phyloP scores from a whole-genome alignment of 2,329 filamentous ascomycete genomes.

The Epichloe baconii region DNA sequence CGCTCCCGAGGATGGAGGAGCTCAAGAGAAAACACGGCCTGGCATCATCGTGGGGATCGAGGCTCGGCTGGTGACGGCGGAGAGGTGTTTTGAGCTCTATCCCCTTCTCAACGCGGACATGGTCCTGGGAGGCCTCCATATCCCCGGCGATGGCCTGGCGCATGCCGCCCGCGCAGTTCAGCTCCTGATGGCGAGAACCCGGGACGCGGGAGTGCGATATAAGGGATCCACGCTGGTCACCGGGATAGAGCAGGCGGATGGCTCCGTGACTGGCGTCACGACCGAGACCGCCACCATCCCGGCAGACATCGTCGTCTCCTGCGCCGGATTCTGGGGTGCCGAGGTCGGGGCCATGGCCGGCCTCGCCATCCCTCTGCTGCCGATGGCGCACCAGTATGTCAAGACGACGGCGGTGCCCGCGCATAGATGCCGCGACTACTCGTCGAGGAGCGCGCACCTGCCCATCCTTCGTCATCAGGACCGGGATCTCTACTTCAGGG shows the following conservation, averaged over 20 bases:
- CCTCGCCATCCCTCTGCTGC: constrained; percentile 42
- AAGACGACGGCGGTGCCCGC: constrained; percentile 42
- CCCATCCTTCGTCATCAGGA: constrained; percentile 52
- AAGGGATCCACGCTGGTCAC: constrained; percentile 43
- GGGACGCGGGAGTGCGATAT: constrained; percentile 44
- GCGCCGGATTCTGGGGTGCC: constrained; percentile 54
- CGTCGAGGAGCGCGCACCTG: constrained; percentile 34
- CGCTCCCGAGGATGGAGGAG: constrained; percentile 42
- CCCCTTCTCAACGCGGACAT: constrained; percentile 39
- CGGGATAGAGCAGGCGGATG: constrained; percentile 35
- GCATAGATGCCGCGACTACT: constrained; percentile 21
- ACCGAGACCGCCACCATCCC: constrained; percentile 35
- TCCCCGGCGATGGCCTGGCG: constrained; percentile 47
- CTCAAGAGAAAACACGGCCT: constrained; percentile 50
- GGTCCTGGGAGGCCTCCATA: constrained; percentile 45
- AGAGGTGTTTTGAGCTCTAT: constrained; percentile 40
- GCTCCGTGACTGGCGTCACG: constrained; percentile 41
- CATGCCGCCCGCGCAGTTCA: constrained; percentile 49
- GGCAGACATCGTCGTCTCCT: constrained; percentile 49
- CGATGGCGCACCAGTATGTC: constrained; percentile 50
- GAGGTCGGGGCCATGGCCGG: constrained; percentile 50
- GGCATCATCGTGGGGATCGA: constrained; percentile 47
- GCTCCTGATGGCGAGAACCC: constrained; percentile 44
- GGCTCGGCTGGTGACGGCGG: constrained; percentile 33
- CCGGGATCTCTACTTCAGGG: constrained; percentile 50